Percentiles rank a stretch among this genome's conserved stretches.
These are phyloP conservation scores for Epichloe hybrida DNA, from an alignment of 2,329 filamentous ascomycete genomes.

Conservation along the genomic window DNA sequence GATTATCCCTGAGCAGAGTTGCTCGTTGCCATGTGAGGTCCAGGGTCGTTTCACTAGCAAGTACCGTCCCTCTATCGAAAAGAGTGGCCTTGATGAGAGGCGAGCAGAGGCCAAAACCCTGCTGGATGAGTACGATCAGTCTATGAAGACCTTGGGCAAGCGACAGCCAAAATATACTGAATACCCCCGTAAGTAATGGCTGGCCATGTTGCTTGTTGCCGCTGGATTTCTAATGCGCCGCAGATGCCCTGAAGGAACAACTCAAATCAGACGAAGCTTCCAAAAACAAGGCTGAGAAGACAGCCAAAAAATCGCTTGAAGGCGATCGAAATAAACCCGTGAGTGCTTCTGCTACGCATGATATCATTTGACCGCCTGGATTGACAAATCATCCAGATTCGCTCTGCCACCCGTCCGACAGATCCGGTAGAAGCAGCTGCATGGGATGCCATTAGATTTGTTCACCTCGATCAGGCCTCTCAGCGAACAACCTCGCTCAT, in stretches of 20 bases:
- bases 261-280: conserved; percentile 31
- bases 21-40: conserved; percentile 28
- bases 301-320: conserved; percentile 29
- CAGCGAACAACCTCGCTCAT: conserved; percentile 25
- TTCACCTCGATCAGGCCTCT: conserved; percentile 31
- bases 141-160: conserved; percentile 28
- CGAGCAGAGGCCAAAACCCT: conserved; percentile 25
- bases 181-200: conserved; percentile 24
- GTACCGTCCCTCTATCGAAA: conserved; percentile 26
- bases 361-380: neutral
- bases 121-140: conserved; percentile 27
- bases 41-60: conserved; percentile 28
- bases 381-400: conserved; percentile 16
- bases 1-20: conserved; percentile 26
- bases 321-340: conserved; percentile 27
- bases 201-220: neutral
- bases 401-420: conserved; percentile 28
- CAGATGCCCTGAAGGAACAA: conserved; percentile 32
- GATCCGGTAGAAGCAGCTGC: conserved; percentile 33
- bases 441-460: conserved; percentile 40
- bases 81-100: conserved; percentile 27
- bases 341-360: conserved; percentile 9
- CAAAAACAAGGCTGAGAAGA: conserved; percentile 32
- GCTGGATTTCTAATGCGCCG: neutral
- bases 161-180: conserved; percentile 33